A percentile compares a stretch with the other conserved stretches of the same genome.
These are phyloP conservation scores for Claviceps pazoutovae DNA, from an alignment of 2,329 filamentous ascomycete species.

Conservation along the genomic window DNA sequence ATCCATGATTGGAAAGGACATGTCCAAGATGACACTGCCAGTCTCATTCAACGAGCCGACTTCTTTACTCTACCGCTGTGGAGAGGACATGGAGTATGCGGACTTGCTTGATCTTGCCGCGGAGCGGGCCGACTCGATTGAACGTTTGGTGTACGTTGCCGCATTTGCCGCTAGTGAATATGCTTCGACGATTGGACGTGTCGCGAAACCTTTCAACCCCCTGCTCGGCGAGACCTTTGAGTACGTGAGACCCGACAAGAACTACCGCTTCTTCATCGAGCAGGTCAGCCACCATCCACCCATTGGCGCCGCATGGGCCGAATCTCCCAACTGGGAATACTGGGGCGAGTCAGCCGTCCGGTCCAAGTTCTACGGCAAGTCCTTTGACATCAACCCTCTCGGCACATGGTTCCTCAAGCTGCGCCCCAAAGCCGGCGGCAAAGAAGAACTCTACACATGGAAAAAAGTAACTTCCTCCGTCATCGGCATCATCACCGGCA, in stretches of 20 bases:
- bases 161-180: slow-evolving; percentile 95
- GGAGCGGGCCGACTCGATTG: slow-evolving; percentile 71
- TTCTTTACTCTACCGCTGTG: slow-evolving; percentile 83
- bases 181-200: slow-evolving; percentile 88
- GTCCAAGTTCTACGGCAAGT: slow-evolving; percentile 95
- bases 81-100: slow-evolving; percentile 96
- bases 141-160: slow-evolving; percentile 86
- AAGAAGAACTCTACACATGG: slow-evolving; percentile 90
- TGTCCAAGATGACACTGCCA: slow-evolving; percentile 98
- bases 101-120: slow-evolving; percentile 83
- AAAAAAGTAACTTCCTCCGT: slow-evolving; percentile 97
- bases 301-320: slow-evolving; percentile 82
- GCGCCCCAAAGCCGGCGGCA: slow-evolving; percentile 58
- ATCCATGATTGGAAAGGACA: slow-evolving; percentile 99
- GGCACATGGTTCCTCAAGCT: slow-evolving; percentile 94
- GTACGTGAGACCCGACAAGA: slow-evolving; percentile 89
- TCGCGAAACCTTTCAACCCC: slow-evolving; percentile 97
- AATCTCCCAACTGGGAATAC: slow-evolving; percentile 91
- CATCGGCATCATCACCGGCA: slow-evolving; percentile 96
- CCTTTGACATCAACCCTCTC: slow-evolving; percentile 90
- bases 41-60: slow-evolving; percentile 99
- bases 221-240: slow-evolving; percentile 94
- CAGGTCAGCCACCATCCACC: slow-evolving; percentile 97
- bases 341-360: slow-evolving; percentile 91
- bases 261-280: slow-evolving; percentile 96